Conservation (phyloP, 2,329 filamentous ascomycete genomes). For the Trichophyton mentagrophytes region DNA sequence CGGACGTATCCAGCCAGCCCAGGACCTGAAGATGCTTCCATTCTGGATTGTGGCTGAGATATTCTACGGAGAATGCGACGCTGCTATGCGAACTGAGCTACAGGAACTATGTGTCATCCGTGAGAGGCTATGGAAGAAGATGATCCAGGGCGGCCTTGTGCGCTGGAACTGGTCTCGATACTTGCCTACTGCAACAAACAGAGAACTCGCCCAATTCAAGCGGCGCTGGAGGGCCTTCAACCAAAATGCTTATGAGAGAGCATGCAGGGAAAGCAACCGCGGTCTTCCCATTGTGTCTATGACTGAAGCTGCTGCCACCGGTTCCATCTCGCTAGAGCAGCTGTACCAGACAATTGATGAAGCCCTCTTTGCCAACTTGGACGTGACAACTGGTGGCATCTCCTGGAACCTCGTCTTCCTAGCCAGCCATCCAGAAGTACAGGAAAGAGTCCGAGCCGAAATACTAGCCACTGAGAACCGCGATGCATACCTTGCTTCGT, state of each 20-base stretch:
- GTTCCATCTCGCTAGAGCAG: slow-evolving; percentile 19
- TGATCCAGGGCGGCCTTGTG: slow-evolving; percentile 26
- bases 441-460: slow-evolving; percentile 21
- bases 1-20: slow-evolving; percentile 14
- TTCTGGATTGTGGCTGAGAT: slow-evolving; percentile 30
- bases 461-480: neutral
- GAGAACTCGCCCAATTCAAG: slow-evolving; percentile 21
- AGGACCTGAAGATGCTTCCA: slow-evolving; percentile 25
- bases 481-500: slow-evolving; percentile 18
- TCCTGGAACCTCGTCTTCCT: slow-evolving; percentile 36
- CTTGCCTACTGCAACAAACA: slow-evolving; percentile 19
- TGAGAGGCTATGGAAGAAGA: slow-evolving; percentile 23
- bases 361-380: slow-evolving; percentile 36
- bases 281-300: slow-evolving; percentile 11
- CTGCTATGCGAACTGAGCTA: slow-evolving; percentile 18
- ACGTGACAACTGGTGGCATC: slow-evolving; percentile 34
- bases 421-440: slow-evolving; percentile 24
- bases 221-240: slow-evolving; percentile 26
- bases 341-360: slow-evolving; percentile 37
- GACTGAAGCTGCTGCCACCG: slow-evolving; percentile 13
- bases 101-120: slow-evolving; percentile 14
- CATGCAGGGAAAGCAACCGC: neutral
- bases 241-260: slow-evolving; percentile 13
- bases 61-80: slow-evolving; percentile 25
- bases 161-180: slow-evolving; percentile 19